Base-by-base conservation (phyloP, 2,329 filamentous ascomycete genomes). In the Shiraia sp. region DNA sequence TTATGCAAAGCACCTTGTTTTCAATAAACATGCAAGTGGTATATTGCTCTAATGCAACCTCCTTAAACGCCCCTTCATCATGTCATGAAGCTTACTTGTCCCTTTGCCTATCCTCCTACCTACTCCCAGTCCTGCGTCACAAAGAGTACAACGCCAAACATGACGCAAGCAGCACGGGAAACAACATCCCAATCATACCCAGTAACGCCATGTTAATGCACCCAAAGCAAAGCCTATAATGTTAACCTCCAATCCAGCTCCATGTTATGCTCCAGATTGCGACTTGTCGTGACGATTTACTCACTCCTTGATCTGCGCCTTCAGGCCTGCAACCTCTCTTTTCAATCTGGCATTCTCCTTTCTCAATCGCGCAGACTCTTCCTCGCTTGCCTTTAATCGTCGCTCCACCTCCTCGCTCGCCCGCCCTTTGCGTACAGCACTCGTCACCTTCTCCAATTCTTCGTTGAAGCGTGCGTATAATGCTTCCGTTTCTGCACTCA, bases 381-480 rank as follows among this genome's bases (percentile, higher is more conserved):
- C 90, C 53, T 87, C 79, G 36, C 82, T 79, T 51, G 90, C 87
- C 54, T 81, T 85, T 45, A 96, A 67, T 62, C 83, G 82, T 25
- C 73, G 73, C 61, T 90, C 79, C 45, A 96, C 71, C 57, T 92
- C 88, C 57, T 90, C 87, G 57, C 88, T 87, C 9, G 88, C 89
- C 29, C 89, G 86, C 34, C 87, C 86, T 3, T 82, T 81, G 53
- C 82, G 83, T 33, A 93, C 78, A 28, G 57, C 61, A 28, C 86
- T 88, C 66, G 83, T 86, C 46, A 96, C 88, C 73, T 87, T 90
- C 56, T 82, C 86, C 33, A 97, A 74, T 71, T 96, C 92, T n/a
- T 83, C 81, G 60, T 96, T 96, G 75, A 96, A 96, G 47, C 85
- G 86, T 53, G 92, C 87, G 68, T 96, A 96, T 40, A 97, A 76